These are phyloP conservation scores for Aspergillus conjunctus DNA, from an alignment of 495 filamentous ascomycete genomes.

Conservation along the genomic window DNA sequence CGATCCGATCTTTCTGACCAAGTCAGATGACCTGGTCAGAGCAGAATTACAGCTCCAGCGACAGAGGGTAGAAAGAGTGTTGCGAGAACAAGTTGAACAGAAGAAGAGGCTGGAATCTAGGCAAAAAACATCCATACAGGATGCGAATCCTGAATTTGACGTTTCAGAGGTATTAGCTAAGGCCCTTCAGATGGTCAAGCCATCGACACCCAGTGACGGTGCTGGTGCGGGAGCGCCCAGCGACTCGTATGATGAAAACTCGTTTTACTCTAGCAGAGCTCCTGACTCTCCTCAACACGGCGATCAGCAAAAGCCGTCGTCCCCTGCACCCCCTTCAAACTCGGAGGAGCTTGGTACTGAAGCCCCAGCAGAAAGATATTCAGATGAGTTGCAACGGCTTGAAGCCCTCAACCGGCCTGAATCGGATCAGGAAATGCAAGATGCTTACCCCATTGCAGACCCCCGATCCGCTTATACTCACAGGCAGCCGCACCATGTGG, in stretches of 20 bases:
- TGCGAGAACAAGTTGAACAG: constrained; percentile 75
- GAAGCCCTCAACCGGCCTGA: constrained; percentile 48
- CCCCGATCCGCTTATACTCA: constrained; percentile 34
- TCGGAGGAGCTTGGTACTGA: constrained; percentile 30
- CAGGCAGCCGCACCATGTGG: constrained; percentile 31
- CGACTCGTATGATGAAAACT: constrained; percentile 88
- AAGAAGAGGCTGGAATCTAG: constrained; percentile 54
- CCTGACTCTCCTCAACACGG: constrained; percentile 50
- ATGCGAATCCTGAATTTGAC: constrained; percentile 71
- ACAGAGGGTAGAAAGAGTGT: constrained; percentile 72
- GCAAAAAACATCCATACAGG: constrained; percentile 56
- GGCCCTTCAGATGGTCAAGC: constrained; percentile 72
- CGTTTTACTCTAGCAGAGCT: constrained; percentile 88
- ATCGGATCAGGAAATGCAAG: constrained; percentile 51
- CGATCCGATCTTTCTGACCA: constrained; percentile 78
- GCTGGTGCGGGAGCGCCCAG: constrained; percentile 59
- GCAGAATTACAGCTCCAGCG: constrained; percentile 82
- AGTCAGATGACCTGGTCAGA: constrained; percentile 79
- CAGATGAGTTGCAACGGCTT: constrained; percentile 53
- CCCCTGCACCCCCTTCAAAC: constrained; percentile 32
- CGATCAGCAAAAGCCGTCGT: constrained; percentile 34
- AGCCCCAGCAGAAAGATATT: constrained; percentile 34
- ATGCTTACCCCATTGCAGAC: constrained; percentile 51
- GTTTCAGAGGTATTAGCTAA: constrained; percentile 71
- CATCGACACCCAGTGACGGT: constrained; percentile 53